These are phyloP conservation scores for Ilyonectria destructans DNA, from an alignment of 2,329 filamentous ascomycete species.

Conservation along the genomic window DNA sequence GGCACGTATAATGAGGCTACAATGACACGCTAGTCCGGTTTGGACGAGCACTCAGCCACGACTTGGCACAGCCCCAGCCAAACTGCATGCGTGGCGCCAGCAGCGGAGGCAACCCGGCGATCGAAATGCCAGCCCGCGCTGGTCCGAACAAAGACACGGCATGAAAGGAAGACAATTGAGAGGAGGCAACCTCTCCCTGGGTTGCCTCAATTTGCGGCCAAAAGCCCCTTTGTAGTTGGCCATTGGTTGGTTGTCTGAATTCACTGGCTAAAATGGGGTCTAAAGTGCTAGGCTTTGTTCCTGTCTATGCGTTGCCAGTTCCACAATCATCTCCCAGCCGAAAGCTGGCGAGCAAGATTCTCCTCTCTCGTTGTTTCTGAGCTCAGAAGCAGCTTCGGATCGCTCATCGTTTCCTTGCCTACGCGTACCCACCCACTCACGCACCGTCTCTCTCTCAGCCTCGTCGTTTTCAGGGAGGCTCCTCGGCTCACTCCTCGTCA, in stretches of 20 bases:
- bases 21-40: slow-evolving; percentile 36
- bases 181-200: neutral
- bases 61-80: slow-evolving; percentile 36
- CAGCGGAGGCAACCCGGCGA: slow-evolving; percentile 17
- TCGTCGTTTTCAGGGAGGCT: neutral
- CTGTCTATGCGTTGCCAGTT: neutral
- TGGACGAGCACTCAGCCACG: slow-evolving; percentile 36
- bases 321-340: neutral
- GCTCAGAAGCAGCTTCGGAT: neutral
- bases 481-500: neutral
- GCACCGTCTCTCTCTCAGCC: neutral
- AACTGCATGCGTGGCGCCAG: slow-evolving; percentile 33
- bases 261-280: slow-evolving; percentile 15
- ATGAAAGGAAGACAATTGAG: neutral
- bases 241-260: slow-evolving; percentile 9
- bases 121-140: neutral
- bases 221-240: neutral
- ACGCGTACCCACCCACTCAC: neutral
- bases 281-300: neutral
- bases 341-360: neutral
- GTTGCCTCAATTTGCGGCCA: neutral
- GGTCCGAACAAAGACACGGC: neutral
- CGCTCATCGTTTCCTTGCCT: neutral
- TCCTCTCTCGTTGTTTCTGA: neutral
- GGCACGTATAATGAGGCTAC: slow-evolving; percentile 33